Conservation (phyloP, 202 grass and related monocot species). For the Schoenoplectus tabernaemontani region DNA sequence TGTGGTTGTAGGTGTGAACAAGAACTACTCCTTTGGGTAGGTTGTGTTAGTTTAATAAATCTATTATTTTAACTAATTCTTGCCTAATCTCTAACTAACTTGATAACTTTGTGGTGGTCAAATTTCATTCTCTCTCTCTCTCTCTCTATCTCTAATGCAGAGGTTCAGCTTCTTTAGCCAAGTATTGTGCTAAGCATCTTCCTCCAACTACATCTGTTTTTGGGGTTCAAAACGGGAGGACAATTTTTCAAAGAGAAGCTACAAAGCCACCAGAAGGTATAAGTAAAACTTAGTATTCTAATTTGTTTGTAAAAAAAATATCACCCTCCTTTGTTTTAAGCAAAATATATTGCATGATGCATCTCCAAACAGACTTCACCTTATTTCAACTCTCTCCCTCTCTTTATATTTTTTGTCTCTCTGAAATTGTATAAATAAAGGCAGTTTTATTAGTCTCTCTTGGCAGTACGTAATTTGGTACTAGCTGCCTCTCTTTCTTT, state of each 20-base stretch:
- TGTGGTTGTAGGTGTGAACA: constrained; percentile 75
- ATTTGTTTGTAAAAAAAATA: background rate
- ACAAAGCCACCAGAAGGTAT: constrained; percentile 50
- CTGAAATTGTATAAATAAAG: background rate
- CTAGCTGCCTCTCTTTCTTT: background rate
- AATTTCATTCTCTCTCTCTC: constrained; percentile 25
- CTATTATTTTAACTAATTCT: constrained; percentile 19
- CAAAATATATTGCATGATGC: background rate
- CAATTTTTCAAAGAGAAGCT: constrained; percentile 52
- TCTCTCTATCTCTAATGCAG: constrained; percentile 29
- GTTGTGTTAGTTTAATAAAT: constrained; percentile 17
- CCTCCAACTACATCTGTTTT: constrained; percentile 65
- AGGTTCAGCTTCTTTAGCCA: constrained; percentile 54
- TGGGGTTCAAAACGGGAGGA: constrained; percentile 72
- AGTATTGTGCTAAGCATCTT: constrained; percentile 86
- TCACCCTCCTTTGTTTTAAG: background rate
- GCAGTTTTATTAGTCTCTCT: background rate
- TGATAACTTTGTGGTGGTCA: constrained; percentile 30
- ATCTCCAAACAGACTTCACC: background rate
- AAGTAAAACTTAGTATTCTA: background rate
- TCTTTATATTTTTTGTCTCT: background rate
- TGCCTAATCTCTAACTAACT: constrained; percentile 10
- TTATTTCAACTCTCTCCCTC: background rate
- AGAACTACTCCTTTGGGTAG: constrained; percentile 73
- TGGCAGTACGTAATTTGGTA: background rate